A percentile compares a stretch with the other conserved stretches of the same genome.
These are phyloP conservation scores for Metschnikowia lochheadii DNA, from an alignment of 805 yeast species.

Conservation along the genomic window DNA sequence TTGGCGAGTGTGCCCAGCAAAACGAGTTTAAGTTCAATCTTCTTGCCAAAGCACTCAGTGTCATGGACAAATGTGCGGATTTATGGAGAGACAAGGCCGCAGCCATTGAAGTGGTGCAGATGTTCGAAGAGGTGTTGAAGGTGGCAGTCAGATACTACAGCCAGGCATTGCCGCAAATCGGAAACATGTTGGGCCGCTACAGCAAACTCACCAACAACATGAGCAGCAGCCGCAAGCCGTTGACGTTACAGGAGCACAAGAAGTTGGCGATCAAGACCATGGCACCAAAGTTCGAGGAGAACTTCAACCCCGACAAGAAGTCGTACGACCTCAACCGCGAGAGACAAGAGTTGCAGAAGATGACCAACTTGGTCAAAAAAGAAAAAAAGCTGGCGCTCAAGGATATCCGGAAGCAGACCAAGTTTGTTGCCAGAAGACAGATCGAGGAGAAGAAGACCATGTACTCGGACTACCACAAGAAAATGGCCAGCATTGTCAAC, in stretches of 20 bases:
- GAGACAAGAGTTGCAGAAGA: slow-evolving; percentile 77
- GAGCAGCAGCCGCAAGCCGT: slow-evolving; percentile 45
- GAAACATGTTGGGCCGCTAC: slow-evolving; percentile 40
- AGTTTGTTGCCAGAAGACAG: slow-evolving; percentile 82
- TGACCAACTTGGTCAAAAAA: slow-evolving; percentile 81
- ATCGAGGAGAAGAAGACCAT: slow-evolving; percentile 71
- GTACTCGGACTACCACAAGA: slow-evolving; percentile 77
- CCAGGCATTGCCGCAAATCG: slow-evolving; percentile 26
- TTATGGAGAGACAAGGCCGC: slow-evolving; percentile 64
- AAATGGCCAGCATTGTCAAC: slow-evolving; percentile 83
- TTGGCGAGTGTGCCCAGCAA: slow-evolving; percentile 8
- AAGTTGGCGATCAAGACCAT: slow-evolving; percentile 79
- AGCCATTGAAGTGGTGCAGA: slow-evolving; percentile 52
- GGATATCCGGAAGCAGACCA: slow-evolving; percentile 85
- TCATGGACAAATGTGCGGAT: slow-evolving; percentile 28
- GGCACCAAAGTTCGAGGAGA: slow-evolving; percentile 92
- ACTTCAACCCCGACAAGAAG: slow-evolving; percentile 92
- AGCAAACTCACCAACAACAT: slow-evolving; percentile 40
- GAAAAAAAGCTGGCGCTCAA: slow-evolving; percentile 85
- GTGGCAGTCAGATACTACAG: slow-evolving; percentile 36
- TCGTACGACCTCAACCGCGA: slow-evolving; percentile 81
- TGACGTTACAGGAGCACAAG: slow-evolving; percentile 76
- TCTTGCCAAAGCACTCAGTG: slow-evolving; percentile 28
- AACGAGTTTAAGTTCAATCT: slow-evolving; percentile 26
- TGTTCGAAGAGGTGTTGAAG: slow-evolving; percentile 43